Base-by-base conservation (phyloP, 2,329 filamentous ascomycete species). In the Ophiostoma novo-ulmi region DNA sequence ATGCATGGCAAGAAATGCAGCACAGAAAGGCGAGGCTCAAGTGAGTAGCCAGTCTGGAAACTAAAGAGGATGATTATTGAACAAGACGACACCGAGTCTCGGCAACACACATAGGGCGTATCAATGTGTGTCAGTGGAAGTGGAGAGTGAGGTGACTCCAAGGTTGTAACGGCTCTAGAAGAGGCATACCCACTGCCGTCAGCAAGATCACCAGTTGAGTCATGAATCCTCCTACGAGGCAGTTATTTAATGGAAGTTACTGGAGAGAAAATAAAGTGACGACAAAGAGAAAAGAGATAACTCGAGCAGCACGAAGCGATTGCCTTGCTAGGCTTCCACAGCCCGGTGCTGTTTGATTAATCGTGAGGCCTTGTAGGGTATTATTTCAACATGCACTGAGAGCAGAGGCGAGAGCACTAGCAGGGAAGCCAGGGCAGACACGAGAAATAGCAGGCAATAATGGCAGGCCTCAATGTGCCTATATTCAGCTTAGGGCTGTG, bases 171-270 rank as follows among this genome's bases (percentile, higher is more conserved):
- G 14, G 44, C 14, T 48, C 44, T 48, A 20, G 5, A 58, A 58
- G 52, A 58, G 52, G n/a, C 52, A 26, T 58, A 14, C 52, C n/a
- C 44, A n/a, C 11, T 7, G 52, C 52, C 52, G 58, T 63, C 58
- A 63, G 58, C 58, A 63, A 35, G 31, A 63, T 63, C 58, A 31
- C 58, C 58, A 63, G 58, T 35, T 63, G 58, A 36, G 58, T 36
- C 69, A 70, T 26, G 52, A 17, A 10, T 44, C 39, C 39, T 44
- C 14, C 39, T 44, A 58, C 52, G 52, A 14, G 52, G 52, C 2
- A 22, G 22, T 58, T 14, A 35, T 31, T 31, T 4, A 31, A 31
- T 31, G 39, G 13, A 67, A 14, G 1, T 3, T 31, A 31, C 31
- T 31, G 20, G n/a, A 36, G 36, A 55, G 48, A 8, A 58, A 1